Evolutionary conservation across 495 filamentous ascomycete species (phyloP).

Genomic region (Aspergillus egyptiacus): DNA sequence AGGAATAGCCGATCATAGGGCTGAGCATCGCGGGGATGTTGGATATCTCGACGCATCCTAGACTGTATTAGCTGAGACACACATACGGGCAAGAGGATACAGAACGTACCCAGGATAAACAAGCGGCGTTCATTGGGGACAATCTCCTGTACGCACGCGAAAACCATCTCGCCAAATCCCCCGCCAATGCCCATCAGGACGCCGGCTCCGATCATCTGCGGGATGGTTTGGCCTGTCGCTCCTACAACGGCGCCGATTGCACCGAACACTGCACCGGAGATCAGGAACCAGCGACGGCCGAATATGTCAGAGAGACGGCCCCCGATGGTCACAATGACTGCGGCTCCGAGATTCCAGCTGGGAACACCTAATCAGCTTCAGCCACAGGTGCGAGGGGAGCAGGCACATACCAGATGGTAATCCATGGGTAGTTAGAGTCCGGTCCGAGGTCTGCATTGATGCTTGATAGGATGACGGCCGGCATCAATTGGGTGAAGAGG

Average conservation of each 20-base stretch:
- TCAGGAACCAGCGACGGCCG: neutral
- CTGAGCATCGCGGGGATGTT: neutral
- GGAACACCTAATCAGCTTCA: too few species aligned
- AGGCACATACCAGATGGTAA: neutral
- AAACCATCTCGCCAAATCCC: neutral
- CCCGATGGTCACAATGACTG: neutral
- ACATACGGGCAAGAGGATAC: too few species aligned
- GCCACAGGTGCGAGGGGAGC: too few species aligned
- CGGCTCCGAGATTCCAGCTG: neutral
- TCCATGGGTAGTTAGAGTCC: neutral
- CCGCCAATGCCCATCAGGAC: neutral
- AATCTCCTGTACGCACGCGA: slow-evolving; percentile 1
- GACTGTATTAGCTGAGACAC: too few species aligned
- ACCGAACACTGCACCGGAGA: neutral
- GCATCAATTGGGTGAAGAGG: slow-evolving; percentile 3
- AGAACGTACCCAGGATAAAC: neutral
- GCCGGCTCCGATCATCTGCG: slow-evolving; percentile 1
- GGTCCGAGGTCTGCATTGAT: neutral
- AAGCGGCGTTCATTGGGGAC: neutral
- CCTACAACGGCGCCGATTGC: neutral
- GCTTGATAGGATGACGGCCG: neutral
- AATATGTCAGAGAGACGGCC: slow-evolving; percentile 3
- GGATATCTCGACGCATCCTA: slow-evolving; percentile 2
- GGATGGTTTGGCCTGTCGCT: neutral
- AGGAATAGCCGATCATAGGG: neutral